Evolutionary conservation across 2,329 filamentous ascomycete species (phyloP).

Genomic region (Dothidotthia symphoricarpi): DNA sequence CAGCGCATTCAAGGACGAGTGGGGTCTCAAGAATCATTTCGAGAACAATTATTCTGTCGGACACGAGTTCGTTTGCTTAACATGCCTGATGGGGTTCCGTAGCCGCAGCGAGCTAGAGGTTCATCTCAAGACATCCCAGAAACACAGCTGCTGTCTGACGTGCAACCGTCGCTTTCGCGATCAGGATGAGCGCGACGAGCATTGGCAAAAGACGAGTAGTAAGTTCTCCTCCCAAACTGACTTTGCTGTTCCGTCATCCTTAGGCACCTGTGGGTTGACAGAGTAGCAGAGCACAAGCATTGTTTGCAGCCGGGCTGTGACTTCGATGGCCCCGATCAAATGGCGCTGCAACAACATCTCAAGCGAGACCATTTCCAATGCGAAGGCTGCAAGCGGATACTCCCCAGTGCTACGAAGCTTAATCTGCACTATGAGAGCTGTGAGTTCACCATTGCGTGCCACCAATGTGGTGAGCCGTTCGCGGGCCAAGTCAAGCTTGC

Average conservation of each 20-base stretch:
- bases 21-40: slow-evolving; percentile 35
- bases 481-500: slow-evolving; percentile 19
- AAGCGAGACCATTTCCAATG: slow-evolving; percentile 34
- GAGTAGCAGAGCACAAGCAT: slow-evolving; percentile 27
- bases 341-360: slow-evolving; percentile 24
- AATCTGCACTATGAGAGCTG: slow-evolving; percentile 24
- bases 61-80: slow-evolving; percentile 31
- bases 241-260: not conserved
- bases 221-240: slow-evolving; percentile 1
- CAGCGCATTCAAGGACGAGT: slow-evolving; percentile 35
- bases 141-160: slow-evolving; percentile 32
- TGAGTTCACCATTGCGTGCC: slow-evolving; percentile 17
- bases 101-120: slow-evolving; percentile 19
- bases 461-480: slow-evolving; percentile 19
- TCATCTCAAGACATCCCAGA: slow-evolving; percentile 24
- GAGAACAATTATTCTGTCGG: slow-evolving; percentile 33
- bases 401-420: slow-evolving; percentile 31
- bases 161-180: slow-evolving; percentile 30
- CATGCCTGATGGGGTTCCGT: slow-evolving; percentile 29
- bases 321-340: slow-evolving; percentile 25
- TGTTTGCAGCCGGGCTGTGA: slow-evolving; percentile 35
- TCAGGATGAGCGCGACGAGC: slow-evolving; percentile 34
- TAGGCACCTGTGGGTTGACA: not conserved
- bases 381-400: slow-evolving; percentile 28
- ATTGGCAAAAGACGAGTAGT: slow-evolving; percentile 33